Evolutionary conservation across 371 early-diverging fungal genomes (phyloP), one percentile per base, ranked within the genome.

Genomic region (Cokeromyces recurvatus): DNA sequence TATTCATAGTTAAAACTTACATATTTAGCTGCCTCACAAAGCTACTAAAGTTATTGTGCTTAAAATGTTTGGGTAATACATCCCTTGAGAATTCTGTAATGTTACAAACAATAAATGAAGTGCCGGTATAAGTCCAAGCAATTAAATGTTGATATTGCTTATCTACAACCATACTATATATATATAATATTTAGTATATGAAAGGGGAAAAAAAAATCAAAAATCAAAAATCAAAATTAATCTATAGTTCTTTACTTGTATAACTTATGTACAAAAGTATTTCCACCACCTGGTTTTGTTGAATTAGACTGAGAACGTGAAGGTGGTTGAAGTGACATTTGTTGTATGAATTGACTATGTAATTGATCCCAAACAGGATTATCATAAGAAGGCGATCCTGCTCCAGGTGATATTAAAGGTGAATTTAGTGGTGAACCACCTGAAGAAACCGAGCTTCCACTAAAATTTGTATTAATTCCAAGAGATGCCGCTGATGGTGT

Each of bases 21-120:
- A 89, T 89, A 55, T 93, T 93, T 2, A 93, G 70, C 63, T 93
- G 94, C 25, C 93, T 71, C 14, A 91, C 90, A 81, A 93, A 94
- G 37, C 85, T 85, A 32, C 84, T 80, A 46, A 90, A 85, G 57
- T 92, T 92, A 51, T 78, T 82, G 62, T 92, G 92, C 58, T 92
- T 92, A 58, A 92, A 93, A 49, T 75, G 82, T 32, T 75, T 78
- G 21, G 89, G 86, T 38, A 92, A 64, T 12, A 91, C 87, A 38
- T 82, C 83, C 43, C 87, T 80, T 8, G 92, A 83, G 71, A 97
- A 94, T 31, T 89, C 90, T 40, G 79, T 79, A n/a, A 89, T 88
- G 60, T 94, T 89, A 66, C 86, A 85, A 37, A 97, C 95, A 51
- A 92, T 81, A 59, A 97, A 95, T 20, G 93, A 89, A 1, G 85